phyloP scores from a whole-genome alignment of 2,329 filamentous ascomycete species.

The Fusarium goolgardi region DNA sequence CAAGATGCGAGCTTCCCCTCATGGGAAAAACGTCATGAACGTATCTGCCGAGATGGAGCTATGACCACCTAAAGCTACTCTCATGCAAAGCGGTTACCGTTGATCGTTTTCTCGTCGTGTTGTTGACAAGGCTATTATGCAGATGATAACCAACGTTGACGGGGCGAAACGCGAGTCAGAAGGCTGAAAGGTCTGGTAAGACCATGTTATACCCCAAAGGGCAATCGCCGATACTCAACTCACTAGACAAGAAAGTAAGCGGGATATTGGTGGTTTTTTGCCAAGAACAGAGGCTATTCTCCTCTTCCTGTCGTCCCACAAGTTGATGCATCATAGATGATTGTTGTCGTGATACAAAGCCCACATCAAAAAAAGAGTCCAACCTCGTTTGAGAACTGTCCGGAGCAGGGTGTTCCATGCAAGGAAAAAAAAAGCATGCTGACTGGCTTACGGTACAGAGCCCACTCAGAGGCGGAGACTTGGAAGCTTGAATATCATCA shows the following conservation, averaged over 20 bases:
- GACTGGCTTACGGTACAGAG: conserved; percentile 29
- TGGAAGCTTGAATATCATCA: neutral
- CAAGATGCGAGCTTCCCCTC: conserved; percentile 37
- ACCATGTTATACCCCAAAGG: conserved; percentile 19
- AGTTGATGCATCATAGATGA: conserved; percentile 13
- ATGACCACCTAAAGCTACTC: conserved; percentile 14
- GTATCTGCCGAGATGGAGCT: conserved; percentile 18
- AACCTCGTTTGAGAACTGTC: neutral
- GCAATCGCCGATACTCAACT: conserved; percentile 22
- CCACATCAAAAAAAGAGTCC: neutral
- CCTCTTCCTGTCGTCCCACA: neutral
- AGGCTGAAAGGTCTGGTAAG: conserved; percentile 19
- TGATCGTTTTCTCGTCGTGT: neutral
- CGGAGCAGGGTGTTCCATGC: conserved; percentile 1
- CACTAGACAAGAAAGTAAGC: conserved; percentile 13
- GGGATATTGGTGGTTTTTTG: neutral
- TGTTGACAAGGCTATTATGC: conserved; percentile 10
- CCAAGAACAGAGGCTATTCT: conserved; percentile 1
- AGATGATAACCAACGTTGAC: neutral
- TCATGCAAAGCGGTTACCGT: neutral
- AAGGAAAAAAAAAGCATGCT: conserved; percentile 11
- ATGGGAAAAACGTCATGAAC: conserved; percentile 24
- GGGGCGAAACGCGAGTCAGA: neutral
- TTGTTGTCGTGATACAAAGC: neutral
- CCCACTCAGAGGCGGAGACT: neutral